Evolutionary conservation across 139 green algal species (phyloP), one percentile per base, ranked within the genome.

Genomic region (Chlorella sorokiniana): DNA sequence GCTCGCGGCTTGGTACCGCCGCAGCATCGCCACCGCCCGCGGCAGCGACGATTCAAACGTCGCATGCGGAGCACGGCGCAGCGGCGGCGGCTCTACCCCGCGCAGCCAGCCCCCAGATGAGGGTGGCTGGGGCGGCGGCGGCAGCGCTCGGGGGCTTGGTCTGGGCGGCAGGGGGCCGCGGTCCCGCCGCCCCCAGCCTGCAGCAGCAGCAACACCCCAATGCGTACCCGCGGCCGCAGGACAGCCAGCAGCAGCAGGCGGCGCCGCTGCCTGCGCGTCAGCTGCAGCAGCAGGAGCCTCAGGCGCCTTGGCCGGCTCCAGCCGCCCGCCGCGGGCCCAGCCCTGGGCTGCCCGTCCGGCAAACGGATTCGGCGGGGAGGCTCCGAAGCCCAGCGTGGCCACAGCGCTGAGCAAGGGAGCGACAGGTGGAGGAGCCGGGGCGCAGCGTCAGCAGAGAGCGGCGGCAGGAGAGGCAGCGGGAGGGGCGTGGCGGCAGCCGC

Each of bases 201-300:
- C 44, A 33, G 69, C 42, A 61, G 69, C 38, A 18, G 41, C 68
- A 59, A 59, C 48, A 16, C 11, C 16, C 16, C 11, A 11, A 16
- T 59, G 48, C n/a, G n/a, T n/a, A n/a, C n/a, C n/a, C n/a, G n/a
- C n/a, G 48, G 29, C 18, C 56, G 45, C 45, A 64, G 31, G 44
- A 35, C 27, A 29, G 63, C 5, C 44, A 33, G 44, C 44, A 76
- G 42, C 38, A 31, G 48, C 48, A 40, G 40, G 31, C 5, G 42
- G 29, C 44, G 42, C 27, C 42, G 42, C 45, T 18, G 48, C 31
- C n/a, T 25, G 3, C n/a, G 33, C n/a, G 33, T 20, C 45, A 31
- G 71, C 31, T 31, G 45, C 71, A 64, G 48, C 71, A 78, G 69
- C 69, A 76, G 42, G 41, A 29, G 33, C 14, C 48, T 22, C 65